phyloP scores from a whole-genome alignment of 1,139 yeast species.

The Arxiozyma slooffiae region DNA sequence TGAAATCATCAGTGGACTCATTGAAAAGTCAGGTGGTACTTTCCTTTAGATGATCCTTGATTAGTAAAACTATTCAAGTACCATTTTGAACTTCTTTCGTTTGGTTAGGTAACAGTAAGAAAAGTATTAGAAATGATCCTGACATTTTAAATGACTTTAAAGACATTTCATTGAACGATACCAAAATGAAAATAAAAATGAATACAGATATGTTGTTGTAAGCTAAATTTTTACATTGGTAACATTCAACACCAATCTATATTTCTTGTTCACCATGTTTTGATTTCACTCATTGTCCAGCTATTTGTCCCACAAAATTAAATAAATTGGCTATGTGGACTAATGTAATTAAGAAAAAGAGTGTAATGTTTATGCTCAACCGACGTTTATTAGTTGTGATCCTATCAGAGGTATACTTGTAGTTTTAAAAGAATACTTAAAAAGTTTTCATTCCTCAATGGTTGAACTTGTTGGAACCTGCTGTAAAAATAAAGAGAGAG shows the following conservation, averaged over 20 bases:
- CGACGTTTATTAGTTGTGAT: conserved; percentile 89
- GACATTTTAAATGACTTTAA: conserved; percentile 2
- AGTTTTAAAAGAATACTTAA: conserved; percentile 63
- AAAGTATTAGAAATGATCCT: not conserved
- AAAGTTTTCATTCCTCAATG: conserved; percentile 81
- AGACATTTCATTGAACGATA: conserved; percentile 4
- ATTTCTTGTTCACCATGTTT: conserved; percentile 78
- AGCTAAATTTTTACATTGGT: too few relatives aligned
- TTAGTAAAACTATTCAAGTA: not conserved
- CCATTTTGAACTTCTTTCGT: not conserved
- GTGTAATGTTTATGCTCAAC: conserved; percentile 56
- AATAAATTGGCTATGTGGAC: conserved; percentile 81
- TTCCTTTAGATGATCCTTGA: not conserved
- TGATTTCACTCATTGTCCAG: conserved; percentile 96
- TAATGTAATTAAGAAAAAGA: conserved; percentile 47
- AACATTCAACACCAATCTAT: too few relatives aligned
- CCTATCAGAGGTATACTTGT: conserved; percentile 90
- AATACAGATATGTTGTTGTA: too few relatives aligned
- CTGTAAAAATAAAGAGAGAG: conserved; percentile 72
- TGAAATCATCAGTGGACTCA: not conserved
- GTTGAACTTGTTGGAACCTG: conserved; percentile 87
- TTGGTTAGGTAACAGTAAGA: not conserved
- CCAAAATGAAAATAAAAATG: not conserved
- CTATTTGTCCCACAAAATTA: conserved; percentile 93
- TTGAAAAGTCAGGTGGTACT: not conserved